Conservation (phyloP, 2,329 filamentous ascomycete species). For the Claviceps lovelessii region DNA sequence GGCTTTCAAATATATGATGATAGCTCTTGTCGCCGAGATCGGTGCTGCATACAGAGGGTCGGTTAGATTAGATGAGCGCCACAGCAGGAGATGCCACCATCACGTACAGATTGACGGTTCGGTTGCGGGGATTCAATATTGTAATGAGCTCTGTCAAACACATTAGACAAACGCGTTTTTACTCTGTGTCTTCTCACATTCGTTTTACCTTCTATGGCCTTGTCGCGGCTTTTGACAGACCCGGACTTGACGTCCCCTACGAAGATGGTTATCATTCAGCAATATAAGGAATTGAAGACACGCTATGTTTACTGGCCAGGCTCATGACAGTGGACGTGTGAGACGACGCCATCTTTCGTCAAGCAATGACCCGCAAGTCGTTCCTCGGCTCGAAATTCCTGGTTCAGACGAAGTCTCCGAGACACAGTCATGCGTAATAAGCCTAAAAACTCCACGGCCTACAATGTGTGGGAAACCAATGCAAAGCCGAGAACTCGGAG, state of each 20-base stretch:
- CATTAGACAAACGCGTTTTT: background rate
- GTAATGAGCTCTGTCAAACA: constrained; percentile 20
- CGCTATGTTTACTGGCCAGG: constrained; percentile 17
- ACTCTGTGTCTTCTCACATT: no score
- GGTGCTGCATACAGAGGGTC: constrained; percentile 12
- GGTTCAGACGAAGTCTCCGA: background rate
- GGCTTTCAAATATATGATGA: constrained; percentile 63
- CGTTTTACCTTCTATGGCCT: constrained; percentile 26
- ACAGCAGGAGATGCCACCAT: background rate
- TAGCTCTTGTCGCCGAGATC: constrained; percentile 62
- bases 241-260: constrained; percentile 22
- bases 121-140: constrained; percentile 23
- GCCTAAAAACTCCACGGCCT: background rate
- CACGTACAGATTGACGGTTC: constrained; percentile 23
- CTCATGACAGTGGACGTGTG: constrained; percentile 21
- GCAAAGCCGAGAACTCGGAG: background rate
- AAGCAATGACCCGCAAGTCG: background rate
- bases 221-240: constrained; percentile 23
- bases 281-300: background rate
- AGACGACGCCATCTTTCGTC: constrained; percentile 17
- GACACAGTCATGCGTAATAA: background rate
- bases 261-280: constrained; percentile 6
- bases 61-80: background rate
- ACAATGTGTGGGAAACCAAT: background rate
- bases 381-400: background rate